Evolutionary conservation across 2,329 filamentous ascomycete species (phyloP), one percentile per base, ranked within the genome.

Genomic region (Sporothrix phasma): DNA sequence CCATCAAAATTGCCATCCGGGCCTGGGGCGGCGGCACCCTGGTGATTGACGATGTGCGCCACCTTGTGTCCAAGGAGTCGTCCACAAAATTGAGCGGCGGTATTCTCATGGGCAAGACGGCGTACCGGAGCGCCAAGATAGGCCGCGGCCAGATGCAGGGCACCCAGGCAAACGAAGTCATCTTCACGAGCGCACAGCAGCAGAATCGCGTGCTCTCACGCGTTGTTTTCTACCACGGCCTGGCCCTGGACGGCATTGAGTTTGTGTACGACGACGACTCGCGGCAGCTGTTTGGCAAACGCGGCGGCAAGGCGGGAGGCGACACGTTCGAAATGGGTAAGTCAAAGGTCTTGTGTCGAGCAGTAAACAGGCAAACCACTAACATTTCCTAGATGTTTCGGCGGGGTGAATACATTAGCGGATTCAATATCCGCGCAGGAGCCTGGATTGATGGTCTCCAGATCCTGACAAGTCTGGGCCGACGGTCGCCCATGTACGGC

Each of bases 201-300:
- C 83, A 86, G 67, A 88, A 85, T 37, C 88, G 92, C 67, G 81
- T 96, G 34, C 79, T 97, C 67, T 87, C 85, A 1, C 84, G 84
- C 5, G 82, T 97, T 64, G 83, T 85, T 66, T 80, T 96, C 15
- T 95, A 92, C 71, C 87, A 91, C 70, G 91, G 89, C 1, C 78
- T 80, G 65, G 88, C 88, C 3, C 72, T 97, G 13, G 88, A 96
- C 73, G 94, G 94, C 0, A 75, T 99, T 22, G 93, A 97, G 73
- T 97, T 99, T 74, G 81, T 89, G 65, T 97, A 96, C 72, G 93
- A 97, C 71, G 92, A 97, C 73, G 82, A 84, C 17, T 88, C 89
- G 0, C 88, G 81, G 63, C 91, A 97, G 72, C 74, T 97, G 3
- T 95, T 99, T 78, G 94, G 94, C 46, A 92, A 90, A 71, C 81